Evolutionary conservation across 108 stramenopile genomes (phyloP).

Genomic region (Cyclotella choctawhatcheeana): DNA sequence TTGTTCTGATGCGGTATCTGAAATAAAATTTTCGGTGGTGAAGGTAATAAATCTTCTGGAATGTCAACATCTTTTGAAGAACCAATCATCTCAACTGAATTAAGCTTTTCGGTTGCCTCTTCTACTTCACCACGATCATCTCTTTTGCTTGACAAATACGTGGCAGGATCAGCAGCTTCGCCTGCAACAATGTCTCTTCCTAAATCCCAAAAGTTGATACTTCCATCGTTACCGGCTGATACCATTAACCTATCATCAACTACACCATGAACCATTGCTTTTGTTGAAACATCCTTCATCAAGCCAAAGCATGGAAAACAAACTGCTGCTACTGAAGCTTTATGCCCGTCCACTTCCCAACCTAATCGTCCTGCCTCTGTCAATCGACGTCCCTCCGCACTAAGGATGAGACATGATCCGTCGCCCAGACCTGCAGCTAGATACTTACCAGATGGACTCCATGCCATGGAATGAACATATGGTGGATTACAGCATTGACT

Average conservation of each 20-base stretch:
- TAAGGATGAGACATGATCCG: constrained; percentile 58
- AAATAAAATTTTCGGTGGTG: constrained; percentile 47
- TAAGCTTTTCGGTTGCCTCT: background rate
- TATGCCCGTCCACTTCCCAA: constrained; percentile 53
- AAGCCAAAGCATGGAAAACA: constrained; percentile 64
- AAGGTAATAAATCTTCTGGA: constrained; percentile 15
- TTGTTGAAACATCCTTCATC: background rate
- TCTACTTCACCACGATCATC: background rate
- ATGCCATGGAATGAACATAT: constrained; percentile 76
- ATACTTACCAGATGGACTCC: constrained; percentile 67
- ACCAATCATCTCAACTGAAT: background rate
- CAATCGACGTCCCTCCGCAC: constrained; percentile 54
- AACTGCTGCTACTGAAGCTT: constrained; percentile 70
- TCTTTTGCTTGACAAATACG: constrained; percentile 17
- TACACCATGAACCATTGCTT: constrained; percentile 18
- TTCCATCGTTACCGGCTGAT: constrained; percentile 74
- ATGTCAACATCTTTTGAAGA: background rate
- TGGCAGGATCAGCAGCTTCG: constrained; percentile 39
- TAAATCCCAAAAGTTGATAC: constrained; percentile 78
- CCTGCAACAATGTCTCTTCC: constrained; percentile 49
- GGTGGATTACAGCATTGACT: constrained; percentile 88
- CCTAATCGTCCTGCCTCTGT: constrained; percentile 52
- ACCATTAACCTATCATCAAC: constrained; percentile 66
- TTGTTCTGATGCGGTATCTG: constrained; percentile 58
- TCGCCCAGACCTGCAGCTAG: constrained; percentile 82